A percentile compares a stretch with the other conserved stretches of the same genome.
phyloP scores from a whole-genome alignment of 2,329 filamentous ascomycete genomes.

The Xylariomycetidae sp. region DNA sequence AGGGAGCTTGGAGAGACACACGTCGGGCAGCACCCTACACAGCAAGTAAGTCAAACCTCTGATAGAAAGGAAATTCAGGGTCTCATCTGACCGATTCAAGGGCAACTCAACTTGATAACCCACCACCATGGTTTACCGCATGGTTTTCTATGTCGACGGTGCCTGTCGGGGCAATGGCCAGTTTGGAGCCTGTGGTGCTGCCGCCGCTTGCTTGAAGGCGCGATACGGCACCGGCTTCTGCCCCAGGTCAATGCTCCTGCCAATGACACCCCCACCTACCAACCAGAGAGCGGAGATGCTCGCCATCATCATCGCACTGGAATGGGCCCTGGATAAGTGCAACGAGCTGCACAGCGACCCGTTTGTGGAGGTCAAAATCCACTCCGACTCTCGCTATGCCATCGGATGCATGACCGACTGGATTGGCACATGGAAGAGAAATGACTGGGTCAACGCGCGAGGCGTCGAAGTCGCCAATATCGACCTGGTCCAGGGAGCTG shows the following conservation, averaged over 20 bases:
- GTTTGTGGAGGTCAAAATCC: conserved; percentile 21
- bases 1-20: too few relatives aligned
- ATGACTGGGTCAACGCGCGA: conserved; percentile 26
- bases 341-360: conserved; percentile 12
- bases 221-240: not conserved
- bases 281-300: conserved; percentile 31
- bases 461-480: conserved; percentile 27
- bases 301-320: conserved; percentile 39
- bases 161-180: conserved; percentile 26
- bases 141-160: conserved; percentile 30
- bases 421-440: conserved; percentile 26
- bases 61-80: too few relatives aligned
- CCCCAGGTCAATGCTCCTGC: not conserved
- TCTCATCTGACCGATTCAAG: too few relatives aligned
- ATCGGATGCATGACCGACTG: conserved; percentile 27
- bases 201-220: conserved; percentile 21
- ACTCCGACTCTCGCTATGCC: conserved; percentile 31
- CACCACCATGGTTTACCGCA: too few relatives aligned
- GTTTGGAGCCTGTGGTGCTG: conserved; percentile 20
- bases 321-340: conserved; percentile 34
- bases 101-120: too few relatives aligned
- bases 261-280: conserved; percentile 12
- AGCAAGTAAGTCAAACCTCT: too few relatives aligned
- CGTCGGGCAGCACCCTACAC: too few relatives aligned
- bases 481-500: conserved; percentile 28